These are phyloP conservation scores for Simplicillium aogashimaense DNA, from an alignment of 2,329 filamentous ascomycete genomes.

Conservation along the genomic window DNA sequence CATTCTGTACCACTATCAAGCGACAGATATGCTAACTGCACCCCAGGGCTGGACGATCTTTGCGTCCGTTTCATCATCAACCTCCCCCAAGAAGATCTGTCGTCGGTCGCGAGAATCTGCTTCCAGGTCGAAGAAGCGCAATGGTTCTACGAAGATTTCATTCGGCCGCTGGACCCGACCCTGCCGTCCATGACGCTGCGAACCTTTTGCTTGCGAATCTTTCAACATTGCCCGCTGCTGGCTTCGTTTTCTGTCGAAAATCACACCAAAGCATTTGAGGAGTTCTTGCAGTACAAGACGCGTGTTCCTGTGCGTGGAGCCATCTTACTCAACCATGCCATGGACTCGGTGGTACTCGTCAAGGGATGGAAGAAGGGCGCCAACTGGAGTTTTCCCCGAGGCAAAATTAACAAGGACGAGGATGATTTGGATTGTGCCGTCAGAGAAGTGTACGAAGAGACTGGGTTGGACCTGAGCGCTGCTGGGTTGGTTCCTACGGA, in stretches of 20 bases:
- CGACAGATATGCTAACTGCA: conserved; percentile 2
- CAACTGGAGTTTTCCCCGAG: conserved; percentile 92
- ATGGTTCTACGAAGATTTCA: conserved; percentile 99
- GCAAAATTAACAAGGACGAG: conserved; percentile 98
- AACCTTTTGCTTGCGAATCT: conserved; percentile 81
- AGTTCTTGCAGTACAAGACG: conserved; percentile 91
- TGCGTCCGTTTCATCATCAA: conserved; percentile 98
- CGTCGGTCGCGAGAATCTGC: conserved; percentile 85
- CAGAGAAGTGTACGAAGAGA: conserved; percentile 93
- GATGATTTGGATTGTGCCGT: conserved; percentile 88
- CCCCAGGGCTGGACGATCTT: conserved; percentile 83
- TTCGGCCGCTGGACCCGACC: conserved; percentile 76
- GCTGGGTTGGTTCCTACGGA: conserved; percentile 68
- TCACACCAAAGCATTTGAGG: conserved; percentile 75
- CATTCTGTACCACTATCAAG: not conserved
- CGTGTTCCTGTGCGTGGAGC: conserved; percentile 88
- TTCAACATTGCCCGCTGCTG: conserved; percentile 86
- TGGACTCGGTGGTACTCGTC: conserved; percentile 89
- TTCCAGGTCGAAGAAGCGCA: conserved; percentile 99
- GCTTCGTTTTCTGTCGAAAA: conserved; percentile 69
- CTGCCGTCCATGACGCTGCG: conserved; percentile 80
- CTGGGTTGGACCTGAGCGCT: conserved; percentile 70
- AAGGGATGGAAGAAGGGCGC: conserved; percentile 97
- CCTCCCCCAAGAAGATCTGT: conserved; percentile 81
- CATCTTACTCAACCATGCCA: conserved; percentile 84